Conservation (phyloP, 768 basidiomycete species). For the Boletus eberwhitei region DNA sequence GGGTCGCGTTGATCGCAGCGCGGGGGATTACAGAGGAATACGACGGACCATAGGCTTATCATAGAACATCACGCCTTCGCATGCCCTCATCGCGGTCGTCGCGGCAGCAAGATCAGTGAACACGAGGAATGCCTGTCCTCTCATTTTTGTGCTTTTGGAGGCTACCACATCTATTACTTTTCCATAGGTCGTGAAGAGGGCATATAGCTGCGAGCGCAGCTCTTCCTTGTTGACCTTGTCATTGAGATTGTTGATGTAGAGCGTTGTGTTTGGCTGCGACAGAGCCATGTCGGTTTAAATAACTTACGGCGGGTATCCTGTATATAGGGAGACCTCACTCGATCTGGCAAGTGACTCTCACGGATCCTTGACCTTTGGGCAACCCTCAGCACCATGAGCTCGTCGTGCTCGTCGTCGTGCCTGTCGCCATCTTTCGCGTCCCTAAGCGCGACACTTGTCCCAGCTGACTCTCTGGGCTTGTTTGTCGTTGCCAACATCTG, state of each 20-base stretch:
- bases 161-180: conserved; percentile 92
- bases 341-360: conserved; percentile 26
- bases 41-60: conserved; percentile 82
- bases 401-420: conserved; percentile 3
- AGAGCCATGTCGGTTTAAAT: conserved; percentile 35
- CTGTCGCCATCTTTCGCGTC: conserved; percentile 3
- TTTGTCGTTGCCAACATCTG: conserved; percentile 6
- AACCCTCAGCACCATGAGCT: neutral
- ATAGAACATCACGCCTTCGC: conserved; percentile 91
- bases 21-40: conserved; percentile 1
- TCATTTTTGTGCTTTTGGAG: conserved; percentile 78
- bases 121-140: conserved; percentile 94
- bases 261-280: conserved; percentile 78
- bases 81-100: conserved; percentile 88
- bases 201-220: conserved; percentile 74
- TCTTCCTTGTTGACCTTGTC: conserved; percentile 92
- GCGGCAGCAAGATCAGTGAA: conserved; percentile 89
- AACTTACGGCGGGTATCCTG: neutral
- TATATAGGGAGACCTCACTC: neutral
- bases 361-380: neutral
- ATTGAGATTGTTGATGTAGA: conserved; percentile 93
- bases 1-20: conserved; percentile 11
- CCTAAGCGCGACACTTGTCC: neutral
- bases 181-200: conserved; percentile 91
- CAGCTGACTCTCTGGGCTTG: neutral